A percentile compares a stretch with the other conserved stretches of the same genome.
Conservation (phyloP, 2,329 filamentous ascomycete genomes). For the Apiospora malaysiana region DNA sequence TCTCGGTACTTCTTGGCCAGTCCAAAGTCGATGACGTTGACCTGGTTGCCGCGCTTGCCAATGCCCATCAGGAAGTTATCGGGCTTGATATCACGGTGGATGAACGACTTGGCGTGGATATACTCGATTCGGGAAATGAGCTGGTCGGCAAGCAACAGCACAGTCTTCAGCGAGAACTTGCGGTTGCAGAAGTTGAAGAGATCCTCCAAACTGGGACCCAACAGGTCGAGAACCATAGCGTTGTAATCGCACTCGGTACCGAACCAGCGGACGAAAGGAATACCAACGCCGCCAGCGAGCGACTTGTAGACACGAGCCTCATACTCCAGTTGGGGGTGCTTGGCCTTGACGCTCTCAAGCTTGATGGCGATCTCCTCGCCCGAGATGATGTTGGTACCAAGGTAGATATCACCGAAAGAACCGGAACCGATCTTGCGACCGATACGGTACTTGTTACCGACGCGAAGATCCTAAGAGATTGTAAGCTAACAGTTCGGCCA, state of each 20-base stretch:
- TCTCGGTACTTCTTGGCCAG: constrained; percentile 99
- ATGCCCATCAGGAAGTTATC: constrained; percentile 99
- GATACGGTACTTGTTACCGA: constrained; percentile 99
- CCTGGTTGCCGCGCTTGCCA: constrained; percentile 98
- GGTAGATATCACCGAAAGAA: constrained; percentile 97
- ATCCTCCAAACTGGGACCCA: constrained; percentile 94
- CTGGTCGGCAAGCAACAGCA: constrained; percentile 94
- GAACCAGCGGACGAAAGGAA: constrained; percentile 99
- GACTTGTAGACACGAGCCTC: constrained; percentile 92
- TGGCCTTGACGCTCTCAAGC: constrained; percentile 98
- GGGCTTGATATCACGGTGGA: constrained; percentile 99
- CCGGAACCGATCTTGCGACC: constrained; percentile 98
- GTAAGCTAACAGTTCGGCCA: background rate
- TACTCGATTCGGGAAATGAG: constrained; percentile 99
- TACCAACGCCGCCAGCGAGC: constrained; percentile 94
- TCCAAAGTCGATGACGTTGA: constrained; percentile 99
- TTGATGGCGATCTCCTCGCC: constrained; percentile 99
- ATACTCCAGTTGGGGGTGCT: constrained; percentile 98
- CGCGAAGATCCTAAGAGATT: constrained; percentile 81
- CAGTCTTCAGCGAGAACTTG: constrained; percentile 99
- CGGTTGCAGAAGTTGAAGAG: constrained; percentile 99
- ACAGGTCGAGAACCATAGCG: constrained; percentile 97
- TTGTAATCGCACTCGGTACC: constrained; percentile 99
- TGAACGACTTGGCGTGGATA: constrained; percentile 99
- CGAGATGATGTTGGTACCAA: constrained; percentile 99